Evolutionary conservation across 768 basidiomycete species (phyloP).

Genomic region (Mycena haematopus): DNA sequence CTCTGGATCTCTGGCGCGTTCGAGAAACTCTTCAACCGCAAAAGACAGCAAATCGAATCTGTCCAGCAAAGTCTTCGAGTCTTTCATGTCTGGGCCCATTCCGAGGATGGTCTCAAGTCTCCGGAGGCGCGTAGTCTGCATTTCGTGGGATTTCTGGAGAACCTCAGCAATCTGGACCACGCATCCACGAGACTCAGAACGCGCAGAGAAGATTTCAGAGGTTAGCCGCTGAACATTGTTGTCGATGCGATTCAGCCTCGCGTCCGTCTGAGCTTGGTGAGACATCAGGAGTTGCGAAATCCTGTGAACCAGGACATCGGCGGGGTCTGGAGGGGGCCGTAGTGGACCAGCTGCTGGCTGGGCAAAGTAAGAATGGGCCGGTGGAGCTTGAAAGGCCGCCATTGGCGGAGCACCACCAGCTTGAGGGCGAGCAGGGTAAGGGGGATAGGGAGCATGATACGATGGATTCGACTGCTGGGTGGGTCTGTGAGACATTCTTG

Average conservation of each 20-base stretch:
- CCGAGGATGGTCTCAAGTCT: constrained; percentile 31
- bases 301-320: constrained; percentile 1
- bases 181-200: constrained; percentile 19
- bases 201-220: constrained; percentile 15
- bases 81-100: constrained; percentile 23
- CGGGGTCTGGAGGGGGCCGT: neutral
- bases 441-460: neutral
- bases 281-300: neutral
- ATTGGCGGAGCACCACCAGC: no score
- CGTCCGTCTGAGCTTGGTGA: constrained; percentile 8
- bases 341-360: neutral
- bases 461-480: neutral
- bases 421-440: neutral
- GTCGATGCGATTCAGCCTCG: constrained; percentile 22
- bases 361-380: neutral
- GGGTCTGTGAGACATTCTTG: neutral
- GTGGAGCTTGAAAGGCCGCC: neutral
- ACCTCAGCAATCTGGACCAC: constrained; percentile 23
- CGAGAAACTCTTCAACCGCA: constrained; percentile 32
- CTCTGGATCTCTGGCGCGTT: constrained; percentile 32
- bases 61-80: constrained; percentile 21
- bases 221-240: constrained; percentile 14
- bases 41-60: constrained; percentile 33
- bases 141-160: constrained; percentile 25
- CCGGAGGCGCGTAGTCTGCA: constrained; percentile 25